Evolutionary conservation across 2,329 filamentous ascomycete species (phyloP).

Genomic region (Cercospora berteroae): DNA sequence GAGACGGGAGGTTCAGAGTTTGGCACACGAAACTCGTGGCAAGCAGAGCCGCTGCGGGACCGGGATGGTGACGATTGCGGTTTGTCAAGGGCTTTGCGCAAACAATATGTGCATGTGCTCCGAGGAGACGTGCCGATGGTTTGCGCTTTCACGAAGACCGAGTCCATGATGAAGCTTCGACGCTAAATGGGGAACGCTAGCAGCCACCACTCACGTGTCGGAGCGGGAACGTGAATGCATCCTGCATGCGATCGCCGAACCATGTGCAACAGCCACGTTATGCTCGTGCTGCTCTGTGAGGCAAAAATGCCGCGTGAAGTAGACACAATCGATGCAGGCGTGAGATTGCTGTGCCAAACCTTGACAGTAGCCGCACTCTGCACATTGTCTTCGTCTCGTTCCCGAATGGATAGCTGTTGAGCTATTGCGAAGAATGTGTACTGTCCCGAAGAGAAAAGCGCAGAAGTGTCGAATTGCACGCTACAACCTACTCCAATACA

Average conservation of each 20-base stretch:
- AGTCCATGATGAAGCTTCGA: conserved; percentile 6
- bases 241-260: not conserved
- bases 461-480: not conserved
- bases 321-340: not conserved
- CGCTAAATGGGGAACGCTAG: conserved; percentile 7
- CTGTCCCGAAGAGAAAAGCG: not conserved
- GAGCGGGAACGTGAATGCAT: not conserved
- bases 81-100: not conserved
- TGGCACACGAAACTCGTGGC: conserved; percentile 13
- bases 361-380: not conserved
- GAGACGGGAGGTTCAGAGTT: conserved; percentile 4
- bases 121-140: conserved; percentile 4
- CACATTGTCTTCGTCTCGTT: not conserved
- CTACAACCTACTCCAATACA: not conserved
- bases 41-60: conserved; percentile 3
- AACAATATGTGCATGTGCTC: not conserved
- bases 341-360: not conserved
- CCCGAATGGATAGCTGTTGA: not conserved
- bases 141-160: not conserved
- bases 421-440: not conserved
- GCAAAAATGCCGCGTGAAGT: not conserved
- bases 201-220: not conserved
- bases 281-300: not conserved
- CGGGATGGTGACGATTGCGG: conserved; percentile 6
- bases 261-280: not conserved